Conservation (phyloP, 2,329 filamentous ascomycete genomes). For the Cytospora chrysosperma region DNA sequence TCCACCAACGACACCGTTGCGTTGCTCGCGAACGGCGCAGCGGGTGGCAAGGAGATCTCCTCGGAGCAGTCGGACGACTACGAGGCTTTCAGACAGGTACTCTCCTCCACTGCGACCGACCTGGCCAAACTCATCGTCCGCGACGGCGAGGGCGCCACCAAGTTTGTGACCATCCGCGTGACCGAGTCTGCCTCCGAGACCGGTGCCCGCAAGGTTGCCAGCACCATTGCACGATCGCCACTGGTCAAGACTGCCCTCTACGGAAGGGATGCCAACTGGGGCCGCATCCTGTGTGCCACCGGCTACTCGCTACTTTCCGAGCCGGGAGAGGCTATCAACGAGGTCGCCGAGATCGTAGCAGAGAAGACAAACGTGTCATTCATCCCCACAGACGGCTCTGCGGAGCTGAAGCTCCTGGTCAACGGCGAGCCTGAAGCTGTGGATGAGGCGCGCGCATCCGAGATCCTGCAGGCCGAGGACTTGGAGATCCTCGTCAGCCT, state of each 20-base stretch:
- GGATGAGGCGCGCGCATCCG: slow-evolving; percentile 71
- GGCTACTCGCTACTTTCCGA: slow-evolving; percentile 72
- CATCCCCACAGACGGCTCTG: slow-evolving; percentile 71
- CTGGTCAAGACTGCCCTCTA: slow-evolving; percentile 97
- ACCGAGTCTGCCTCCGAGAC: slow-evolving; percentile 67
- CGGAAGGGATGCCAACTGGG: slow-evolving; percentile 98
- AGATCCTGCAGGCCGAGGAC: slow-evolving; percentile 77
- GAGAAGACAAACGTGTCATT: slow-evolving; percentile 77
- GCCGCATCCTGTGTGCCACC: slow-evolving; percentile 90
- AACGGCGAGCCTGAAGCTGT: slow-evolving; percentile 78
- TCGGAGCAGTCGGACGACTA: slow-evolving; percentile 60
- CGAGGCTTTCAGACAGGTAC: slow-evolving; percentile 64
- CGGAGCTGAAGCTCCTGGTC: slow-evolving; percentile 73
- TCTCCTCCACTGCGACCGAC: slow-evolving; percentile 77
- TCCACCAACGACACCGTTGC: slow-evolving; percentile 97
- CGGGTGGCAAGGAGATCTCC: slow-evolving; percentile 66
- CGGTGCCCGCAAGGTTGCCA: slow-evolving; percentile 76
- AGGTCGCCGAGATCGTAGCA: slow-evolving; percentile 62
- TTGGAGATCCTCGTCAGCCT: slow-evolving; percentile 75
- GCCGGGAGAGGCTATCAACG: slow-evolving; percentile 54
- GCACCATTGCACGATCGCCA: slow-evolving; percentile 84
- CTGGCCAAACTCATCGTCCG: slow-evolving; percentile 91
- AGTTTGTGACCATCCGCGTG: slow-evolving; percentile 93
- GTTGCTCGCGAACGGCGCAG: slow-evolving; percentile 91
- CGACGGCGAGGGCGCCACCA: slow-evolving; percentile 95